phyloP scores from a whole-genome alignment of 805 yeast species.

The Candida berthetii region DNA sequence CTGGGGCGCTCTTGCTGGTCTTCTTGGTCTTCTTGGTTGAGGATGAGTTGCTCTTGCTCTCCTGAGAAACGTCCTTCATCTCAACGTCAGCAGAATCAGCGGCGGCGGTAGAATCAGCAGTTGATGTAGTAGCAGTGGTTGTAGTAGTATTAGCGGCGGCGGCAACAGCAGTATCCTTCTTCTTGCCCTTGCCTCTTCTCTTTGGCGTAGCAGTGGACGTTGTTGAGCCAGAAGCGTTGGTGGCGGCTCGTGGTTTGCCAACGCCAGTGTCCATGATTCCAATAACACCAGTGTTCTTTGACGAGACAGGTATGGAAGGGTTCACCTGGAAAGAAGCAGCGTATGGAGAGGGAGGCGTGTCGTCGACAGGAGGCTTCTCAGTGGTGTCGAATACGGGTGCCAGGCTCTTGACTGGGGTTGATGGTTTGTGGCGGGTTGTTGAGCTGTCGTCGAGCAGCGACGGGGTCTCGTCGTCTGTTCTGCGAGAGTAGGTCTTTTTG shows the following conservation, averaged over 20 bases:
- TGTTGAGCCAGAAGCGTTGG: background rate
- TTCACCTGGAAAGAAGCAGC: too few species aligned
- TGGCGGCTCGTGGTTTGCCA: background rate
- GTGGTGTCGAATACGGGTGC: too few species aligned
- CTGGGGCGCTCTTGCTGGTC: too few species aligned
- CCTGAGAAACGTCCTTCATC: background rate
- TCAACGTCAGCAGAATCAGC: background rate
- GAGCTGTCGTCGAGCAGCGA: background rate
- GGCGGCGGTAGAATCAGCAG: background rate
- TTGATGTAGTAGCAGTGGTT: background rate
- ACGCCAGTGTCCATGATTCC: background rate
- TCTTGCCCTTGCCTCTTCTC: background rate
- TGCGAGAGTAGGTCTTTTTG: background rate
- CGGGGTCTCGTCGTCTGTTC: too few species aligned
- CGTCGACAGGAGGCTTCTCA: too few species aligned
- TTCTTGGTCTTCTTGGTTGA: too few species aligned
- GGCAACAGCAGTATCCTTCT: constrained; percentile 1
- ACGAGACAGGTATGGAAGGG: too few species aligned
- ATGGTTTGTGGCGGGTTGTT: background rate
- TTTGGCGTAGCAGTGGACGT: background rate
- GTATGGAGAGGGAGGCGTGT: too few species aligned
- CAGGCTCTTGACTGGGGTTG: background rate
- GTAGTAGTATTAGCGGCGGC: background rate
- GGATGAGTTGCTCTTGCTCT: too few species aligned
- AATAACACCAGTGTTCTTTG: background rate